Evolutionary conservation across 345 rosid genomes (phyloP).

Genomic region (Hypericum androsaemum): DNA sequence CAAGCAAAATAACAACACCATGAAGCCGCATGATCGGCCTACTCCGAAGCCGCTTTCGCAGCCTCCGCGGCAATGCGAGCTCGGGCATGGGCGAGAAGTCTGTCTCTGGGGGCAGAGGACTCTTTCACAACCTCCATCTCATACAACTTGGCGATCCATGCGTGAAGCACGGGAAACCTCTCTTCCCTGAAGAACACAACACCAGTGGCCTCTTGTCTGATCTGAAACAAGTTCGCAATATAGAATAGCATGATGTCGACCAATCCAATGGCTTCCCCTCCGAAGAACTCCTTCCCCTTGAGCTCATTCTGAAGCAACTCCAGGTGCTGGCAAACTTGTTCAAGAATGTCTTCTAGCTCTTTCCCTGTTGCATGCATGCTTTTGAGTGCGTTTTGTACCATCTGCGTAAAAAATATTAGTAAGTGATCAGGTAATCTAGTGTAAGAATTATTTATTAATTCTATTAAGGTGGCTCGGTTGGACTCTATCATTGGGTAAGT

Average conservation of each 20-base stretch:
- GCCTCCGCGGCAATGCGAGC: background rate
- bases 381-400: background rate
- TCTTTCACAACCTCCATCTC: constrained; percentile 7
- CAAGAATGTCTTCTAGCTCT: background rate
- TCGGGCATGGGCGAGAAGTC: background rate
- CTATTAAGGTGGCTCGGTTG: no score
- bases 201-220: background rate
- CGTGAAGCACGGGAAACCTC: constrained; percentile 2
- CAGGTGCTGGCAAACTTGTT: background rate
- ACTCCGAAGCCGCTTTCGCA: background rate
- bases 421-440: no score
- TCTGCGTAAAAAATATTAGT: constrained; percentile 2
- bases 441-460: no score
- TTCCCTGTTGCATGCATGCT: background rate
- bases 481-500: no score
- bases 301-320: constrained; percentile 11
- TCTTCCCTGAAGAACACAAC: background rate
- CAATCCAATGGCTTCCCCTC: constrained; percentile 14
- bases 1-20: background rate
- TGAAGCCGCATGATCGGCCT: background rate
- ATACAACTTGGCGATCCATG: constrained; percentile 6
- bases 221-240: background rate
- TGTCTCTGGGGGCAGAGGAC: constrained; percentile 11
- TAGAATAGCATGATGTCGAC: constrained; percentile 8
- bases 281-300: constrained; percentile 4